A percentile compares a stretch with the other conserved stretches of the same genome.
Evolutionary conservation across 1,284 basidiomycete species (phyloP).

Genomic region (Ceratobasidium sp.): DNA sequence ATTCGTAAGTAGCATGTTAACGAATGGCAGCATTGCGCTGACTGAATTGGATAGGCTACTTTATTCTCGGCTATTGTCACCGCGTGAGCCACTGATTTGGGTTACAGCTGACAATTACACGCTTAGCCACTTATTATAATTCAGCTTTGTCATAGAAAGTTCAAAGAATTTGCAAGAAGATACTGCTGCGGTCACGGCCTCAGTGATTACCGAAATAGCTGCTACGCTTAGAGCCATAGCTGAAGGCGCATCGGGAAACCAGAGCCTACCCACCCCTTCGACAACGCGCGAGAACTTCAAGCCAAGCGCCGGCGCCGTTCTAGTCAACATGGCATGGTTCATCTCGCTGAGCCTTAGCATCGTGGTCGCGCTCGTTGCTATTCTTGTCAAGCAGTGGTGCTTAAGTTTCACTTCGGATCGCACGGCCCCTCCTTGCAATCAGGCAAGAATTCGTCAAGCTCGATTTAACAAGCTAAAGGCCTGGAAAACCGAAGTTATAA

Average conservation of each 20-base stretch:
- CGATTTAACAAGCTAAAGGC: not conserved
- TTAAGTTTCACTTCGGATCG: conserved; percentile 4
- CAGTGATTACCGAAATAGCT: not conserved
- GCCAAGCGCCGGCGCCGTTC: not conserved
- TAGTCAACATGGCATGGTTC: conserved; percentile 11
- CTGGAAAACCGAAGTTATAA: not conserved
- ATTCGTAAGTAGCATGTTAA: not conserved
- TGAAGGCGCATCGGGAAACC: not conserved
- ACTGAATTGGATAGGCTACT: not conserved
- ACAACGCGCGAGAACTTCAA: not conserved
- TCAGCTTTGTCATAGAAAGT: not conserved
- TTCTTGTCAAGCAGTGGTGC: conserved; percentile 18
- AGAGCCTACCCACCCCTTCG: not conserved
- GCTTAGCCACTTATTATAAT: not conserved
- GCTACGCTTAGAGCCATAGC: not conserved
- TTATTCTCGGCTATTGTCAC: conserved; percentile 13
- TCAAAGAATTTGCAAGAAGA: not conserved
- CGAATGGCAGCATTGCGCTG: not conserved
- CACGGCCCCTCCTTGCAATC: conserved; percentile 7
- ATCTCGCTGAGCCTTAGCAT: conserved; percentile 1
- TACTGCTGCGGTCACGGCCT: not conserved
- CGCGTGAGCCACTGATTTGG: not conserved
- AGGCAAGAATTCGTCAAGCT: conserved; percentile 8
- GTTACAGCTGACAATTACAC: too few relatives aligned
- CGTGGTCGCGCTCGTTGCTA: not conserved